Percentiles rank a stretch among this genome's conserved stretches.
Conservation (phyloP, 352 stramenopile genomes). For the Phytophthora hybrid region DNA sequence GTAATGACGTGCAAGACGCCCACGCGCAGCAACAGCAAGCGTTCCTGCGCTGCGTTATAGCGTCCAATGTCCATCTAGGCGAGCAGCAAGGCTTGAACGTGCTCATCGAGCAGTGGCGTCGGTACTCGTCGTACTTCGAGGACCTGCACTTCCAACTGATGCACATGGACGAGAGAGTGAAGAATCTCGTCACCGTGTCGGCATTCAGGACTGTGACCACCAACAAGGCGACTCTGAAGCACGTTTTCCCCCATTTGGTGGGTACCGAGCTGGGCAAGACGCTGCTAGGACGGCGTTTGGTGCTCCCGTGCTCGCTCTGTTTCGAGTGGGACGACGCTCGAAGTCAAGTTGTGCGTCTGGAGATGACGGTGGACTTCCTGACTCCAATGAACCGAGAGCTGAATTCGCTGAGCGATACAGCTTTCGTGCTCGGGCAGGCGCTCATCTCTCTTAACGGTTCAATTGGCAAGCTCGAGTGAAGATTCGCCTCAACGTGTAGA, state of each 20-base stretch:
- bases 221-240: constrained; percentile 6
- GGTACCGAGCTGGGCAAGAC: neutral
- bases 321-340: constrained; percentile 20
- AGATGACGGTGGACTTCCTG: constrained; percentile 29
- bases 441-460: constrained; percentile 12
- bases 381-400: constrained; percentile 8
- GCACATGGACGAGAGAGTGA: constrained; percentile 14
- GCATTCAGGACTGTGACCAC: constrained; percentile 7
- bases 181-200: constrained; percentile 4
- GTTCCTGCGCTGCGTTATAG: constrained; percentile 32
- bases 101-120: constrained; percentile 29
- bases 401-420: constrained; percentile 7
- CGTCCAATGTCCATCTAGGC: constrained; percentile 20
- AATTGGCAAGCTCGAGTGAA: constrained; percentile 11
- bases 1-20: neutral
- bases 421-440: constrained; percentile 17
- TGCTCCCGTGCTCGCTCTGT: constrained; percentile 16
- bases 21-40: constrained; percentile 15
- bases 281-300: constrained; percentile 21
- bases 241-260: constrained; percentile 18
- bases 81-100: constrained; percentile 14
- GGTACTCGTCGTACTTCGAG: constrained; percentile 33
- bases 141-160: constrained; percentile 40
- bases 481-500: neutral
- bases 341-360: constrained; percentile 1